These are phyloP conservation scores for Phylloporus rhodoxanthus DNA, from an alignment of 768 basidiomycete genomes.

Conservation along the genomic window DNA sequence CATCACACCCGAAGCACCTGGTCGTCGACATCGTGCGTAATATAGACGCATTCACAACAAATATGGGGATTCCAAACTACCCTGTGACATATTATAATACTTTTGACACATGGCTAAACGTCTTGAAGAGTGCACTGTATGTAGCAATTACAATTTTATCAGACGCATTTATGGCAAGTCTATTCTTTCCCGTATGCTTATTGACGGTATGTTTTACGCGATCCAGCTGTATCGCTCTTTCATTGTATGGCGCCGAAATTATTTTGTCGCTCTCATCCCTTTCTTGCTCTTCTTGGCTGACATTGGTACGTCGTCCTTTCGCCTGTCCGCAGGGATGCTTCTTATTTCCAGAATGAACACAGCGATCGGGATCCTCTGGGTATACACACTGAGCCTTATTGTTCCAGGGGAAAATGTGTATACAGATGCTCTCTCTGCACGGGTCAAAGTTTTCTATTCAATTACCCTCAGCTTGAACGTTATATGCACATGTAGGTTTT, in stretches of 20 bases:
- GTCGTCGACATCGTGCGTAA: slow-evolving; percentile 1
- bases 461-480: slow-evolving; percentile 1
- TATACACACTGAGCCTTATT: slow-evolving; percentile 1
- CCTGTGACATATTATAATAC: background rate
- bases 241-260: slow-evolving; percentile 1
- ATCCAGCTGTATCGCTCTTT: background rate
- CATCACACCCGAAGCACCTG: background rate
- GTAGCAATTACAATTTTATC: background rate
- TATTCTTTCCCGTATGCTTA: background rate
- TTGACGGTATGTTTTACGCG: background rate
- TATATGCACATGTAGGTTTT: background rate
- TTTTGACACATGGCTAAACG: background rate
- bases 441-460: slow-evolving; percentile 1
- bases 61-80: background rate
- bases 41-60: slow-evolving; percentile 1
- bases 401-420: background rate
- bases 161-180: slow-evolving; percentile 1
- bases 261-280: background rate
- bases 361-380: slow-evolving; percentile 3
- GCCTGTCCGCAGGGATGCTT: background rate
- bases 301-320: background rate
- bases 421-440: background rate
- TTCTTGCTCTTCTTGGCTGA: slow-evolving; percentile 1
- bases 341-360: background rate
- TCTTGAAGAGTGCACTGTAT: slow-evolving; percentile 1